A percentile compares a stretch with the other conserved stretches of the same genome.
Conservation (phyloP, 1,284 basidiomycete species). For the Austropuccinia psidii region DNA sequence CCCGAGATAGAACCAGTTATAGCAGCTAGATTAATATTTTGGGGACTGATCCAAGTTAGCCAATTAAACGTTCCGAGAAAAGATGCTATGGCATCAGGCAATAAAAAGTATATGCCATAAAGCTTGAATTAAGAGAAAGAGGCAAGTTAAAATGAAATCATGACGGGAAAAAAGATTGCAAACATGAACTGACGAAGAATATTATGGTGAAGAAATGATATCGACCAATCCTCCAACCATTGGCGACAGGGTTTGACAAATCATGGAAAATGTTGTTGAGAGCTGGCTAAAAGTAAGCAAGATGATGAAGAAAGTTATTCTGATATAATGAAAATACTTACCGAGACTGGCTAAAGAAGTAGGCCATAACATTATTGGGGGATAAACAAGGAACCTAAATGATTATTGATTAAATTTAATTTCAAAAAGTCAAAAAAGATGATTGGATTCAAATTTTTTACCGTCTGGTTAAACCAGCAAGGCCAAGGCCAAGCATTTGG, state of each 20-base stretch:
- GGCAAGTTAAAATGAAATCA: background rate
- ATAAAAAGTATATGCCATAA: conserved; percentile 40
- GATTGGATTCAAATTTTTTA: background rate
- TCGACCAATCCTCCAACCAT: conserved; percentile 30
- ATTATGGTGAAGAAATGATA: conserved; percentile 26
- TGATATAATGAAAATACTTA: conserved; percentile 41
- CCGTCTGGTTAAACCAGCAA: conserved; percentile 52
- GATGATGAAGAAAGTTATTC: conserved; percentile 15
- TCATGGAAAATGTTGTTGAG: conserved; percentile 34
- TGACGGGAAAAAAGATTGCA: background rate
- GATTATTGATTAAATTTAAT: too few species aligned
- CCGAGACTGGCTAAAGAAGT: conserved; percentile 51
- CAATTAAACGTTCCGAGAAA: conserved; percentile 56
- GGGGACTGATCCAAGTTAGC: conserved; percentile 55
- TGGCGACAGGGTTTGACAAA: conserved; percentile 1
- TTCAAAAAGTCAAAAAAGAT: background rate
- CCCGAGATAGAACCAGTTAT: conserved; percentile 32
- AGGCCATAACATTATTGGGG: conserved; percentile 50
- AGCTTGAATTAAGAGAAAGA: background rate
- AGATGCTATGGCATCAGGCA: conserved; percentile 40
- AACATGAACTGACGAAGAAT: conserved; percentile 1
- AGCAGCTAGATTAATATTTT: conserved; percentile 38
- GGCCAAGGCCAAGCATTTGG: conserved; percentile 53
- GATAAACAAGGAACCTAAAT: conserved; percentile 50
- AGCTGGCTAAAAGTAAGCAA: background rate